Evolutionary conservation across 2,329 filamentous ascomycete genomes (phyloP), one percentile per base, ranked within the genome.

Genomic region (Xylaria multiplex): DNA sequence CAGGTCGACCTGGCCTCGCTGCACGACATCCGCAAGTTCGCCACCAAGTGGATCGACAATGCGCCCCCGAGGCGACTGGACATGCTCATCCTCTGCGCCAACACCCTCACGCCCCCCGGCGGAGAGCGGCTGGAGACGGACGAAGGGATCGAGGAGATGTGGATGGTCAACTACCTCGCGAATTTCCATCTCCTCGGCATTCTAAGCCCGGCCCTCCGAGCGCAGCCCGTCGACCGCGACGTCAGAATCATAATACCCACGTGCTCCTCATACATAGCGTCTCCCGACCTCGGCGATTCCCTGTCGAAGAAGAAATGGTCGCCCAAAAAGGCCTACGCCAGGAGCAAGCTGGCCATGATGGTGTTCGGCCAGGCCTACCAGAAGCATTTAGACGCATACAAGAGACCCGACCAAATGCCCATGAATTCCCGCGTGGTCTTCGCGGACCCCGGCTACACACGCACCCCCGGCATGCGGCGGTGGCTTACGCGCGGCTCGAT

Each of bases 31-130:
- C 91, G 96, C 45, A 86, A 90, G 69, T 99, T 99, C 77, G 96
- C 96, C 13, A 99, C 96, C 0, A 95, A 93, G 82, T 99, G 96
- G 95, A 93, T 99, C 71, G 95, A 99, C 79, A 98, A 97, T 78
- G 88, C 92, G 24, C 95, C 96, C 2, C 93, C 94, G 8, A 86
- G 96, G 63, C 85, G 96, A 54, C 82, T 99, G 6, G 96, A 99
- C 78, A 94, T 95, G 89, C 83, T 99, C 53, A 87, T 99, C 22
- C 85, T 99, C 19, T 97, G 93, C 78, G 96, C 91, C 9, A 91
- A 91, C 50, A 91, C 90, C 0, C 82, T 93, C 71, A 92, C 91
- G 4, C 90, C 93, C 2, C 86, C 86, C 11, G 91, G 89, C 1
- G 84, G 85, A 5, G 80, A 83, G 69, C 82, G 86, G 32, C 81